These are phyloP conservation scores for Viridothelium virens DNA, from an alignment of 495 filamentous ascomycete species.

Conservation along the genomic window DNA sequence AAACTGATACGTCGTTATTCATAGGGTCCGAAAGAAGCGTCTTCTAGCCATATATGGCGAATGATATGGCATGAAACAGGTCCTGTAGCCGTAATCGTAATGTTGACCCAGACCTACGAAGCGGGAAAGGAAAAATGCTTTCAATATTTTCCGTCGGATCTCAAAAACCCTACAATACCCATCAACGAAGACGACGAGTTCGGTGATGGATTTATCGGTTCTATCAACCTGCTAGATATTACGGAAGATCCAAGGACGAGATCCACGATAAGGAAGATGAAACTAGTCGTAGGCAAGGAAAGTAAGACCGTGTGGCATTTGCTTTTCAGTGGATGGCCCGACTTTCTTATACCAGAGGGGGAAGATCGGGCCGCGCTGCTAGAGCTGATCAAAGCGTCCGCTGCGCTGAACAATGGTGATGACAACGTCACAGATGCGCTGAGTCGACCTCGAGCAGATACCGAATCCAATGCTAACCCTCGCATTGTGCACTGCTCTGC, in stretches of 20 bases:
- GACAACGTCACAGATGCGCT: not conserved
- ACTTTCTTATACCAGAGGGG: conserved; percentile 79
- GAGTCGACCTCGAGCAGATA: not conserved
- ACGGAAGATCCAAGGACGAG: conserved; percentile 42
- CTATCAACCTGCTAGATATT: conserved; percentile 45
- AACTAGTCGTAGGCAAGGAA: conserved; percentile 48
- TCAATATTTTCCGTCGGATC: conserved; percentile 69
- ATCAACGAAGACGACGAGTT: conserved; percentile 57
- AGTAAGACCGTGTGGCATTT: conserved; percentile 79
- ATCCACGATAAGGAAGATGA: conserved; percentile 50
- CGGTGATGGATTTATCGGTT: conserved; percentile 50
- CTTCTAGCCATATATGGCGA: conserved; percentile 78
- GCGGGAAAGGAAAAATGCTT: conserved; percentile 78
- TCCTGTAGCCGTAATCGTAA: conserved; percentile 78
- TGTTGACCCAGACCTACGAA: conserved; percentile 90
- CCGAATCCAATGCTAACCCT: conserved; percentile 48
- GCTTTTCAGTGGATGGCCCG: conserved; percentile 87
- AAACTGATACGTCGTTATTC: not conserved
- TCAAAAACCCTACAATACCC: conserved; percentile 44
- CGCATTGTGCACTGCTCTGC: conserved; percentile 90
- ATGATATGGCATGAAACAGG: conserved; percentile 86
- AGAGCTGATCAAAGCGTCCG: conserved; percentile 66
- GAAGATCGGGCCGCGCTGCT: conserved; percentile 72
- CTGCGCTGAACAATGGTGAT: conserved; percentile 50
- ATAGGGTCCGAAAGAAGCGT: conserved; percentile 71